Conservation (phyloP, 1,284 basidiomycete genomes). For the Malassezia caprae region DNA sequence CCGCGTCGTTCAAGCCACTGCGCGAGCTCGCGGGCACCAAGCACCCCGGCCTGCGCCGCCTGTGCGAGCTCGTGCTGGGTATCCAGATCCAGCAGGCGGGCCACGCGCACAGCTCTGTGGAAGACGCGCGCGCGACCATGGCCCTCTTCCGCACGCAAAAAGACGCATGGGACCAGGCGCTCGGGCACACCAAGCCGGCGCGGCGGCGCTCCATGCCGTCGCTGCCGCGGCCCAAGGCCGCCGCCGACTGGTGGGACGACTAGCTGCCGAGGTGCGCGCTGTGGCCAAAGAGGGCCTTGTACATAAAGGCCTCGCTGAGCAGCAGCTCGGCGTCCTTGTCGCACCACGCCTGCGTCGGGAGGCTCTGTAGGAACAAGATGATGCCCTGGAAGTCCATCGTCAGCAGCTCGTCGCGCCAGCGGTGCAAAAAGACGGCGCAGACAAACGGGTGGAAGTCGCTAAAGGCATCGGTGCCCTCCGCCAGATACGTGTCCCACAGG, state of each 20-base stretch:
- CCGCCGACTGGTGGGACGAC: slow-evolving; percentile 13
- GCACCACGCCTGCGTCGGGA: slow-evolving; percentile 87
- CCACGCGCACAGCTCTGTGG: slow-evolving; percentile 48
- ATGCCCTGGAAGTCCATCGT: slow-evolving; percentile 59
- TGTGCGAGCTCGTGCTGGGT: slow-evolving; percentile 71
- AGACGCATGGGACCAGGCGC: slow-evolving; percentile 63
- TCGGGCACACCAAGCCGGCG: slow-evolving; percentile 12
- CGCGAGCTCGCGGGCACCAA: slow-evolving; percentile 55
- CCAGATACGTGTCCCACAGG: slow-evolving; percentile 48
- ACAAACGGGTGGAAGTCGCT: slow-evolving; percentile 46
- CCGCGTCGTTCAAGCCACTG: slow-evolving; percentile 57
- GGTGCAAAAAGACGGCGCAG: slow-evolving; percentile 43
- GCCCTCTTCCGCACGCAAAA: slow-evolving; percentile 81
- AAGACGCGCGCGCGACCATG: slow-evolving; percentile 90
- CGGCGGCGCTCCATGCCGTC: not conserved
- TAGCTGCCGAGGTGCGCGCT: slow-evolving; percentile 34
- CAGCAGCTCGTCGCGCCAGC: slow-evolving; percentile 36
- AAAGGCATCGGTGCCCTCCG: slow-evolving; percentile 46
- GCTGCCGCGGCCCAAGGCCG: not conserved
- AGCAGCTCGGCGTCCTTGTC: slow-evolving; percentile 92
- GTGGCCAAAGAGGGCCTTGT: slow-evolving; percentile 45
- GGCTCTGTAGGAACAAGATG: slow-evolving; percentile 95
- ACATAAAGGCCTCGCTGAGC: slow-evolving; percentile 85
- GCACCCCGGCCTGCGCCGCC: slow-evolving; percentile 65
- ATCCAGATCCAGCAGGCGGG: slow-evolving; percentile 64